Percentiles rank a stretch among this genome's conserved stretches.
phyloP scores from a whole-genome alignment of 129 eudicot species.

The Silybum marianum region DNA sequence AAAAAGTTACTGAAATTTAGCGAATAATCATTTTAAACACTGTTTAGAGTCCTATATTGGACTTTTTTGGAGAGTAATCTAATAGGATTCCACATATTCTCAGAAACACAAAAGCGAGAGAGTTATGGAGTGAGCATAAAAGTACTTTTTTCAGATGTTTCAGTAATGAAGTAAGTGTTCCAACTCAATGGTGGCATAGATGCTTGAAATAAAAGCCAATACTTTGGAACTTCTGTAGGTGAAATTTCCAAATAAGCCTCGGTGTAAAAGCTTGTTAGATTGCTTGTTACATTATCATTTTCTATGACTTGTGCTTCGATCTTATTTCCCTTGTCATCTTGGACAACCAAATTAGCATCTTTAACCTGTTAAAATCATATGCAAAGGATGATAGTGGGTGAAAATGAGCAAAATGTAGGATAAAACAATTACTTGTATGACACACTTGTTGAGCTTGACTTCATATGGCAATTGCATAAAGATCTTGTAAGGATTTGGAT shows the following conservation, averaged over 20 bases:
- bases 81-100: not conserved
- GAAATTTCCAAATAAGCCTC: slow-evolving; percentile 78
- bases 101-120: not conserved
- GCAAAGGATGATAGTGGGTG: no score
- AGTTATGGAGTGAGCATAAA: not conserved
- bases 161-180: slow-evolving; percentile 81
- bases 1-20: no score
- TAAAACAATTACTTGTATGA: not conserved
- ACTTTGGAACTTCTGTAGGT: slow-evolving; percentile 59
- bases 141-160: slow-evolving; percentile 57
- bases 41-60: slow-evolving; percentile 35
- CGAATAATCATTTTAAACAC: not conserved
- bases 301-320: slow-evolving; percentile 65
- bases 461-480: not conserved
- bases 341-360: slow-evolving; percentile 49
- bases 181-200: slow-evolving; percentile 84
- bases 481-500: slow-evolving; percentile 9
- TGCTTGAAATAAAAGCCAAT: slow-evolving; percentile 72
- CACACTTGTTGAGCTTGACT: slow-evolving; percentile 2
- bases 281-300: slow-evolving; percentile 62
- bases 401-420: no score
- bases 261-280: slow-evolving; percentile 64
- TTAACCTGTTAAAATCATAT: no score
- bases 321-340: slow-evolving; percentile 61
- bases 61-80: not conserved